These are phyloP conservation scores for Stagonosporopsis tanaceti DNA, from an alignment of 2,329 filamentous ascomycete genomes.

Conservation along the genomic window DNA sequence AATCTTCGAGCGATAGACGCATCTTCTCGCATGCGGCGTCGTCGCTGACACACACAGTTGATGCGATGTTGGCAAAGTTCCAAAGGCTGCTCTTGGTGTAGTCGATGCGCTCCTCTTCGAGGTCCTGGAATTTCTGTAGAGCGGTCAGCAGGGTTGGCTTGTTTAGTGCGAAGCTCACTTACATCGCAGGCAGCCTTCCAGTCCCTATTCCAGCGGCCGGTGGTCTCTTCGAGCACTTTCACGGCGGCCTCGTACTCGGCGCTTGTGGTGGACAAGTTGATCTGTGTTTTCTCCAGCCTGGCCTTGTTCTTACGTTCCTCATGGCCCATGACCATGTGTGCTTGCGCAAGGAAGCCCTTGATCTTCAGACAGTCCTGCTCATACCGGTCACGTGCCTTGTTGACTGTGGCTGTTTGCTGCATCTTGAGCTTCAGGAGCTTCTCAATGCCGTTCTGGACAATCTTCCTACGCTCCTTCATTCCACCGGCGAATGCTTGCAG, in stretches of 20 bases:
- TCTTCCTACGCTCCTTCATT: conserved; percentile 96
- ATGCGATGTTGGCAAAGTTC: conserved; percentile 97
- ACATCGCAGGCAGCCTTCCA: conserved; percentile 94
- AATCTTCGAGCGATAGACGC: conserved; percentile 87
- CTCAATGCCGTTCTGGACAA: conserved; percentile 92
- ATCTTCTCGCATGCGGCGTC: conserved; percentile 95
- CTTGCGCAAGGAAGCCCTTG: conserved; percentile 97
- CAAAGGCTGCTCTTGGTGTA: conserved; percentile 98
- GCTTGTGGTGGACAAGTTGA: conserved; percentile 89
- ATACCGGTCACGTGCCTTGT: conserved; percentile 95
- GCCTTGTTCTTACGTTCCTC: conserved; percentile 99
- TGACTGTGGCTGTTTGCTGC: conserved; percentile 87
- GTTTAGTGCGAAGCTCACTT: conserved; percentile 27
- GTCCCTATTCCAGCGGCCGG: conserved; percentile 93
- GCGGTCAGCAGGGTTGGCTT: conserved; percentile 15
- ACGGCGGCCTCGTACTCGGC: conserved; percentile 93
- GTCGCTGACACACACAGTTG: conserved; percentile 96
- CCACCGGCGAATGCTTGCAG: conserved; percentile 89
- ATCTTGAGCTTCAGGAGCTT: conserved; percentile 92
- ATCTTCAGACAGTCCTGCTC: conserved; percentile 98
- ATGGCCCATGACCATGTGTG: conserved; percentile 99
- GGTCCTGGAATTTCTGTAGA: conserved; percentile 89
- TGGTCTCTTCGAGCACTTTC: conserved; percentile 93
- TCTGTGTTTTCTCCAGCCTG: conserved; percentile 97
- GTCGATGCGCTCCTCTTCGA: conserved; percentile 95